These are phyloP conservation scores for Chlorella sorokiniana DNA, from an alignment of 139 green algal genomes.

Conservation along the genomic window DNA sequence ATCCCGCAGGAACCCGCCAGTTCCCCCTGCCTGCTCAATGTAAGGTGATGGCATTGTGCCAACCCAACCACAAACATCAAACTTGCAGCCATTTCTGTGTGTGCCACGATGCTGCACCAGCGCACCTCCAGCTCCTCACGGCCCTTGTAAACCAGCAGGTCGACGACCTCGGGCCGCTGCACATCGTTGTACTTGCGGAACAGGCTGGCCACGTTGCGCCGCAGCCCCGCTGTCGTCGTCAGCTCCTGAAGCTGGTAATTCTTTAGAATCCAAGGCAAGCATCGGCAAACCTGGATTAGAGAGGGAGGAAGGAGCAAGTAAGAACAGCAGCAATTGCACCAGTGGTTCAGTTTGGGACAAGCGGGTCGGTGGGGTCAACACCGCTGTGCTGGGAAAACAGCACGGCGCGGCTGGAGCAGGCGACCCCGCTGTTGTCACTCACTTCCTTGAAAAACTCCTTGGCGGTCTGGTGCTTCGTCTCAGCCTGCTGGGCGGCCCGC, in stretches of 20 bases:
- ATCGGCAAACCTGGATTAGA: conserved; percentile 48
- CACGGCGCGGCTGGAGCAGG: not conserved
- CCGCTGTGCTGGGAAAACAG: not conserved
- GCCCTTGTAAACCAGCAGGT: conserved; percentile 87
- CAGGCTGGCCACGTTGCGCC: conserved; percentile 47
- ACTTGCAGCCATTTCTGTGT: too few species aligned
- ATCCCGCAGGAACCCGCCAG: too few species aligned
- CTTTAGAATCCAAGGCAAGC: conserved; percentile 53
- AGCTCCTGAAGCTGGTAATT: conserved; percentile 68
- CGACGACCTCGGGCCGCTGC: conserved; percentile 61
- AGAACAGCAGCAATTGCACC: not conserved
- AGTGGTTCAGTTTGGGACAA: too few species aligned
- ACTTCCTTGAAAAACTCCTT: conserved; percentile 49
- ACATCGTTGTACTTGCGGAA: conserved; percentile 50
- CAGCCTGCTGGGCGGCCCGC: not conserved
- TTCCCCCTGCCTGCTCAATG: too few species aligned
- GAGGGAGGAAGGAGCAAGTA: not conserved
- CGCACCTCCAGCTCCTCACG: conserved; percentile 85
- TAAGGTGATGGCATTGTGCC: too few species aligned
- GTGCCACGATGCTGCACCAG: not conserved
- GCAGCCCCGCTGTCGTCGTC: conserved; percentile 45
- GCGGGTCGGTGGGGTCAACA: too few species aligned
- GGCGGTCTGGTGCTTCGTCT: conserved; percentile 13
- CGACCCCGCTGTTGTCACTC: not conserved
- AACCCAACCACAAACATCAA: too few species aligned